Evolutionary conservation across 108 stramenopile genomes (phyloP), one percentile per base, ranked within the genome.

Genomic region (Conticribra weissflogii): DNA sequence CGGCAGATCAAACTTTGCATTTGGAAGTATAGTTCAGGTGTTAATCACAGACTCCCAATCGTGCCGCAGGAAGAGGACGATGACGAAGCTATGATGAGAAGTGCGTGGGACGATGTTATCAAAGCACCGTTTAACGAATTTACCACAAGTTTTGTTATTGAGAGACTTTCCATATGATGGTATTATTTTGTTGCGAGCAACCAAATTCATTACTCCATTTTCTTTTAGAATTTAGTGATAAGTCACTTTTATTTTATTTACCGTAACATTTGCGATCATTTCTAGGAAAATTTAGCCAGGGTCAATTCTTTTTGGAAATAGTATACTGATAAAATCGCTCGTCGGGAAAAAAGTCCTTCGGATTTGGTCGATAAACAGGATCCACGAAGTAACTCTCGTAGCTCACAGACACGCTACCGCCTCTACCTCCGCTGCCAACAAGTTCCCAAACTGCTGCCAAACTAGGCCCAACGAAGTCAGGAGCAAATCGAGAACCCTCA

Each of bases 321-420:
- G 84, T 92, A 57, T 85, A 86, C 83, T 92, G 88, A 54, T 86
- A 72, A 3, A 90, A 54, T 62, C 89, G 78, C 64, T 94, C 93
- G 55, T 88, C 85, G 0, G 90, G 93, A 59, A 89, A 94, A 66
- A 89, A 94, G 50, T 94, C 93, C 65, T 94, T 94, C 8, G 93
- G 93, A 78, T 94, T 94, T 7, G 92, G 89, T 44, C 93, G 82
- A 60, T 94, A 94, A 16, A 86, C 88, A 8, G 84, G 83, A 70
- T 94, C 90, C 1, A 94, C 90, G 66, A 94, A 94, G 56, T 88
- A 94, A 24, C 78, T 86, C 54, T 94, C 93, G 75, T 81, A 87
- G 17, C 68, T 74, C 8, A 80, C 72, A 63, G 54, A 63, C 7
- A 81, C 69, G 19, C 73, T 24, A 1, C 32, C 29, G 54, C 53